Conservation (phyloP, 768 basidiomycete species). For the Amanita polypyramis region DNA sequence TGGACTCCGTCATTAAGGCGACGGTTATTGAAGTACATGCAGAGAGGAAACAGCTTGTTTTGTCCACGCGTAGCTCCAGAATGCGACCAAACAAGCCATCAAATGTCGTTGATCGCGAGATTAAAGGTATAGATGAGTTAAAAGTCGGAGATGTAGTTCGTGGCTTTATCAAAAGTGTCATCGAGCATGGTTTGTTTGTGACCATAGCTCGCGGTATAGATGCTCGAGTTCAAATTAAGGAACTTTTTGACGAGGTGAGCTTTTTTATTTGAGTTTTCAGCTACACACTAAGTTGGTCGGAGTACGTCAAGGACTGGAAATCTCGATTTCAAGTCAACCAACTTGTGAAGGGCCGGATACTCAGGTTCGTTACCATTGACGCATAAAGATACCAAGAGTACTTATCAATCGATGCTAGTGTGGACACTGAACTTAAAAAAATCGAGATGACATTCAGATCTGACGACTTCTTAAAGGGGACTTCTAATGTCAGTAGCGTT, state of each 20-base stretch:
- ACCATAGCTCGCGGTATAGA: conserved; percentile 75
- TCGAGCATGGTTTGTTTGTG: conserved; percentile 85
- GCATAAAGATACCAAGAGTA: background rate
- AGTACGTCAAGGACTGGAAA: conserved; percentile 98
- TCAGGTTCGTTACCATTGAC: conserved; percentile 39
- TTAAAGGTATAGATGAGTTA: conserved; percentile 48
- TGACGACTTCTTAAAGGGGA: conserved; percentile 34
- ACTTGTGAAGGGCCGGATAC: conserved; percentile 77
- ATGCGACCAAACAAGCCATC: conserved; percentile 40
- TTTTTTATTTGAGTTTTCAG: conserved; percentile 12
- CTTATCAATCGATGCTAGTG: conserved; percentile 29
- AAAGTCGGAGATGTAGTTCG: conserved; percentile 67
- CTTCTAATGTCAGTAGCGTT: conserved; percentile 39
- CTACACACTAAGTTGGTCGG: background rate
- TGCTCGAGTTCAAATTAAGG: conserved; percentile 86
- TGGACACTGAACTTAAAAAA: conserved; percentile 61
- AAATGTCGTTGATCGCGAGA: conserved; percentile 56
- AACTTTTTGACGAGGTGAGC: conserved; percentile 78
- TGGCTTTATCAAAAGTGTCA: conserved; percentile 84
- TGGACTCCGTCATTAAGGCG: conserved; percentile 62
- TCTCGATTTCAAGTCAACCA: conserved; percentile 68
- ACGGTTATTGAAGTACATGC: conserved; percentile 62
- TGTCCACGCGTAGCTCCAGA: conserved; percentile 74
- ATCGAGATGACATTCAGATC: conserved; percentile 88
- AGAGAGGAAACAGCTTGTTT: conserved; percentile 53